Evolutionary conservation across 208 protist genomes (phyloP), one percentile per base, ranked within the genome.

Genomic region (Leishmania arabica): DNA sequence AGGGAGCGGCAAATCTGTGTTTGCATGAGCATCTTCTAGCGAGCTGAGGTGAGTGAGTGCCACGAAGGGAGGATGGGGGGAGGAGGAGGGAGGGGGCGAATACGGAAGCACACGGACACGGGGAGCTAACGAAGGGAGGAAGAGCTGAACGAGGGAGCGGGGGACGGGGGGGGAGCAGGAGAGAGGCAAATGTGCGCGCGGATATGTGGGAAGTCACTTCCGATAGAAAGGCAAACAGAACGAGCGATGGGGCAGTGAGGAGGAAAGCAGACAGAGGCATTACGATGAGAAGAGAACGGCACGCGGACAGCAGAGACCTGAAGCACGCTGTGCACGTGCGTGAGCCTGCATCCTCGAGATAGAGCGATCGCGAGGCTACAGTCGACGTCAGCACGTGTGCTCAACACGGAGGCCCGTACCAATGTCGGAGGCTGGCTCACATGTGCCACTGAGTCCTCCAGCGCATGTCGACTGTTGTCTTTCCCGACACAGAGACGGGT

Each of bases 1-100:
- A 93, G 87, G 76, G 89, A 90, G 40, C 88, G 80, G 31, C 65
- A 77, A 21, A 47, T 79, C 51, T 86, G 88, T 58, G 81, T 53
- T 37, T 86, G 79, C 66, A 78, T 85, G 65, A 89, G 45, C 90
- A 93, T 91, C n/a, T 45, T 72, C 37, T 21, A 24, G 68, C 53
- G 68, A 31, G 4, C 42, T 53, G 24, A 31, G 66, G 34, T 21
- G 17, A 47, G 42, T 40, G 40, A 75, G 78, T 75, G 70, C 0
- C 58, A 24, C 51, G n/a, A 47, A 70, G 19, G 42, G 21, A 31
- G 6, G 42, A 68, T 5, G 24, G 17, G 68, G 24, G 19, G 42
- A 51, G 45, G 21, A 47, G 8, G 19, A 3, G 8, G 19, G 31
- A 2, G 37, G 8, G 19, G 37, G 17, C 65, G 7, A 70, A 70